These are phyloP conservation scores for Gentiana straminea DNA, from an alignment of 257 asterid genomes.

Conservation along the genomic window DNA sequence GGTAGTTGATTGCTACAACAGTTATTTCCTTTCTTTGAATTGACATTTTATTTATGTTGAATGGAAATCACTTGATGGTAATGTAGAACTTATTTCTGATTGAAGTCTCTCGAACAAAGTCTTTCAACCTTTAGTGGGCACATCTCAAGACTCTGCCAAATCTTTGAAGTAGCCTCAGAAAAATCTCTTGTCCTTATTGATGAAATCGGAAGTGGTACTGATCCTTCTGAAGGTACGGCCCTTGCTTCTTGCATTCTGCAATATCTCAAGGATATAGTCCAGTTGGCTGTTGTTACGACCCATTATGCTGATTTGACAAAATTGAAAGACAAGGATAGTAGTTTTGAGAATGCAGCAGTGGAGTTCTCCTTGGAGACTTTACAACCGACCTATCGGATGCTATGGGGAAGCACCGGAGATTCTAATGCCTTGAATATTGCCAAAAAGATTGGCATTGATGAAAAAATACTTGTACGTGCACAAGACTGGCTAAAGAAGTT, in stretches of 20 bases:
- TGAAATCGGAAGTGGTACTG: conserved; percentile 98
- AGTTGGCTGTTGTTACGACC: conserved; percentile 86
- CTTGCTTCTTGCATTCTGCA: conserved; percentile 80
- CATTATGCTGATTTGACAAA: conserved; percentile 85
- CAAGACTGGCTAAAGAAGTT: conserved; percentile 68
- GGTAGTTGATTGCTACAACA: conserved; percentile 36
- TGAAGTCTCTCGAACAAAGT: conserved; percentile 88
- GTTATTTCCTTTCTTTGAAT: too few relatives aligned
- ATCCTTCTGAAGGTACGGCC: conserved; percentile 97
- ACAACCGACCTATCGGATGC: conserved; percentile 75
- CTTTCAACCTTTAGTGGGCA: conserved; percentile 98
- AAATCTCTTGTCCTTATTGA: conserved; percentile 87
- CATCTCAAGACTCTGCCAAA: conserved; percentile 58
- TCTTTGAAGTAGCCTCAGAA: conserved; percentile 68
- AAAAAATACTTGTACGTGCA: conserved; percentile 48
- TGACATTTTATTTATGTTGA: too few relatives aligned
- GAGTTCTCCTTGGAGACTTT: conserved; percentile 74
- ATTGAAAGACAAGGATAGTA: conserved; percentile 62
- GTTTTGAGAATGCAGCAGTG: conserved; percentile 96
- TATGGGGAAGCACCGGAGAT: conserved; percentile 90
- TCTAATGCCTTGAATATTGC: conserved; percentile 90
- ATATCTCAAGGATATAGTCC: conserved; percentile 72
- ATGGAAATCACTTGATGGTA: conserved; percentile 9
- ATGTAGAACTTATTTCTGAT: conserved; percentile 18
- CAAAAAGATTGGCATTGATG: conserved; percentile 66